phyloP scores from a whole-genome alignment of 2,329 filamentous ascomycete species.

The Trematosphaeria pertusa region DNA sequence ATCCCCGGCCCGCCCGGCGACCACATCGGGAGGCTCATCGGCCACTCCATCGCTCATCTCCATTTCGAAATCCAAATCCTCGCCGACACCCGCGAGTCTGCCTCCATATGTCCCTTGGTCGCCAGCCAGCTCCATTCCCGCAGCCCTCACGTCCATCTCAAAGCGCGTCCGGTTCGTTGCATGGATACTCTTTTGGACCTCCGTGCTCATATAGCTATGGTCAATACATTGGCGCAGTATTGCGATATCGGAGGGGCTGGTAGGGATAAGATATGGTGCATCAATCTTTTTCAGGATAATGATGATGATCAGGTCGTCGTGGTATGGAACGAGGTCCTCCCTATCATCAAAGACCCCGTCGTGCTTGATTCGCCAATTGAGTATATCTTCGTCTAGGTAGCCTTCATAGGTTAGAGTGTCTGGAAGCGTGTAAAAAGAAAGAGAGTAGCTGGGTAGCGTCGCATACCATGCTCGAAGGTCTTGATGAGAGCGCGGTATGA shows the following conservation, averaged over 20 bases:
- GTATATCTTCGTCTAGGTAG: not conserved
- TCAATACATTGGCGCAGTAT: not conserved
- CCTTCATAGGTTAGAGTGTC: not conserved
- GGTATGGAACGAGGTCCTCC: not conserved
- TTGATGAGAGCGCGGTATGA: constrained; percentile 1
- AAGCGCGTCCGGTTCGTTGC: too few species aligned
- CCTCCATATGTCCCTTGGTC: too few species aligned
- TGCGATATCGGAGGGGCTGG: not conserved
- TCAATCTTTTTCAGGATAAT: constrained; percentile 1
- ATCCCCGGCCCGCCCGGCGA: too few species aligned
- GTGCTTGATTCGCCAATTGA: not conserved
- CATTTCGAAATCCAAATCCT: too few species aligned
- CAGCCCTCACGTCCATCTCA: too few species aligned
- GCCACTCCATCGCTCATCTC: too few species aligned
- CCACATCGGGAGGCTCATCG: too few species aligned
- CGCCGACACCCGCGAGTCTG: too few species aligned
- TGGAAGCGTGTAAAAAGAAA: not conserved
- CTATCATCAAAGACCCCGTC: not conserved
- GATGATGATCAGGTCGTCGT: constrained; percentile 2
- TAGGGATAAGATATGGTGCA: not conserved
- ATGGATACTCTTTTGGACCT: too few species aligned
- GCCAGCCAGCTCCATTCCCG: too few species aligned
- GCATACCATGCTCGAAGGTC: constrained; percentile 4
- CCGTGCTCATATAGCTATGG: not conserved
- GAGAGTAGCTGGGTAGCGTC: too few species aligned